Base-by-base conservation (phyloP, 73 alveolate species). In the Uronychia setigera region DNA sequence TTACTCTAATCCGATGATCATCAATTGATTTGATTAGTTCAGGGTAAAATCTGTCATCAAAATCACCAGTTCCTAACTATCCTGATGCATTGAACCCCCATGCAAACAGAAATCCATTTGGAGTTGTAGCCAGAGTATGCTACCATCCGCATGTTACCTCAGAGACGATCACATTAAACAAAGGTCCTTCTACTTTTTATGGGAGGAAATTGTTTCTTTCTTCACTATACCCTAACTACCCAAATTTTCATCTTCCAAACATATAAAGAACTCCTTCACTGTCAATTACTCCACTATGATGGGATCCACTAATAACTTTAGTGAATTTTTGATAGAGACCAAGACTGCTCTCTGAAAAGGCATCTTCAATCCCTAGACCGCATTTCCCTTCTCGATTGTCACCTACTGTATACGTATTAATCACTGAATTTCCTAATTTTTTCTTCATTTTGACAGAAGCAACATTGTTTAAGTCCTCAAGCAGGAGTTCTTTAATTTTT, bases 81-180 rank as follows among this genome's bases (percentile, higher is more conserved):
- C 99, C 99, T 27, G 93, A 97, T 58, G 92, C 95, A 59, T 95
- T 92, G 11, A 93, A 81, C 0, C 99, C 99, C 99, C 99, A 97
- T 0, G 98, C 83, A 91, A 89, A 96, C 35, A 93, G 85, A 80
- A 90, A 92, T 28, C 99, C 99, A 80, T 85, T 90, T 35, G 93
- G 89, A 33, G 98, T 92, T 76, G 92, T 81, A 28, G 98, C 97
- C 76, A 97, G 59, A n/a, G 98, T 87, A 86, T 97, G 99, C 33
- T 93, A 78, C 90, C 98, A 96, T 5, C 99, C 99, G 79, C 99
- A 96, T 59, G 98, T 94, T 34, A 95, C 87, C 76, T 88, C 83
- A 29, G 67, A 67, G 0, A 95, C 91, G 81, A 87, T 86, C 58
- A 94, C 96, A 76, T 93, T 77, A 31, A 85, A 82, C 31, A 95